Evolutionary conservation across 805 yeast species (phyloP), one percentile per base, ranked within the genome.

Genomic region (Ogataea nonfermentans): DNA sequence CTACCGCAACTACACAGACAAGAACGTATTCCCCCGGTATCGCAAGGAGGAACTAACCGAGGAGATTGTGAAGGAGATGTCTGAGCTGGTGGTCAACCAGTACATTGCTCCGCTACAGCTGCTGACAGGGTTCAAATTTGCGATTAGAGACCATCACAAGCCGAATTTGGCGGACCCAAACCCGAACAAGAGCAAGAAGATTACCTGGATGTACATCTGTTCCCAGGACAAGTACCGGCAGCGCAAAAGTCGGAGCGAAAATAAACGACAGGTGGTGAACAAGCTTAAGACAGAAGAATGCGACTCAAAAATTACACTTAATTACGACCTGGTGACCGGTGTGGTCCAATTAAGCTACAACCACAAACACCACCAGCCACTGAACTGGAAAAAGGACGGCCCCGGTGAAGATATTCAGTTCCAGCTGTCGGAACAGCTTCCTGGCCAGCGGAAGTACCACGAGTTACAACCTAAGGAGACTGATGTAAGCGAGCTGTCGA

Each of bases 121-220:
- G 4, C 46, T 56, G 2, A 67, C 75, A 0, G 74, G 74, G 2
- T 70, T 61, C 43, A 59, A 65, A 36, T 69, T 69, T 43, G 70
- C 73, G 0, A 66, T 68, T 9, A 56, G 75, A 35, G 75, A 70
- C 44, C 68, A 62, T 45, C 75, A 70, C 46, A 67, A 68, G 49
- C 61, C 63, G 11, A 46, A 53, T 16, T 33, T 61, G 19, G 33
- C 44, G 7, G 61, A 59, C 30, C 41, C 51, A 4, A 68, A 68
- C 24, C 70, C 70, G 4, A 55, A 64, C 26, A 65, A 63, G 42
- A 53, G 66, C 6, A 67, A 67, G 37, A 68, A 66, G 44, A 58
- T 68, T 26, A 57, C 71, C 1, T 69, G 71, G 60, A 67, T 63
- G 65, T 70, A 66, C 41, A 62, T 70, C 20, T 70, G 75, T 41